Base-by-base conservation (phyloP, 352 stramenopile species). In the Aphanomyces invadans region DNA sequence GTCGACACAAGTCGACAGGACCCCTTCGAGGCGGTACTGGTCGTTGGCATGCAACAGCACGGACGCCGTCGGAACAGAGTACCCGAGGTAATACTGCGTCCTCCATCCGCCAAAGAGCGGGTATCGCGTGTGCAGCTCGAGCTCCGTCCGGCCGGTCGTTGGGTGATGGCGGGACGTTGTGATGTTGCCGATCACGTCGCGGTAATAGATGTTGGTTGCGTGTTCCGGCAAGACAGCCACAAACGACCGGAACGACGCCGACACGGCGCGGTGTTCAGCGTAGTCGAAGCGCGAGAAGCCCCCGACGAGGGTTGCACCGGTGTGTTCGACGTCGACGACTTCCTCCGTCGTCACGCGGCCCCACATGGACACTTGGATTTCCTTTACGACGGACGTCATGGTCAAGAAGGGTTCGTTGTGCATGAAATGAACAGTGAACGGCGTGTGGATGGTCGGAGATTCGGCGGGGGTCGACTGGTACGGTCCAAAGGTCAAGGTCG, bases 351-450 rank as follows among this genome's bases (percentile, higher is more conserved):
- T 88, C 61, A 96, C 85, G 66, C 83, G 83, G 28, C 87, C 87
- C 87, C 87, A 96, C 83, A 94, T 91, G 36, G 84, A 94, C 61
- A 96, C 83, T 80, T 96, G 86, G 61, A 96, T 79, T 70, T 95
- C 87, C 62, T 86, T 87, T 21, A 86, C 81, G 23, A 95, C 75
- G 54, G 83, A 87, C 25, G 81, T 91, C 17, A 93, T 77, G 12
- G 86, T 96, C 65, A 92, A 63, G 71, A 96, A 96, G 29, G 87
- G 87, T 46, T 78, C 72, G 73, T 96, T 80, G 70, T 90, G 92
- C 76, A 92, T 90, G 67, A 83, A 96, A 70, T 96, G 87, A 45
- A 95, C 73, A 32, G 69, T 74, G 48, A 90, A 57, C 46, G 72
- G 74, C 42, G 75, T 76, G n/a, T 67, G 68, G 49, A 73, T 69